Conservation (phyloP, 1,139 yeast genomes). For the Kodamaea fungicola region DNA sequence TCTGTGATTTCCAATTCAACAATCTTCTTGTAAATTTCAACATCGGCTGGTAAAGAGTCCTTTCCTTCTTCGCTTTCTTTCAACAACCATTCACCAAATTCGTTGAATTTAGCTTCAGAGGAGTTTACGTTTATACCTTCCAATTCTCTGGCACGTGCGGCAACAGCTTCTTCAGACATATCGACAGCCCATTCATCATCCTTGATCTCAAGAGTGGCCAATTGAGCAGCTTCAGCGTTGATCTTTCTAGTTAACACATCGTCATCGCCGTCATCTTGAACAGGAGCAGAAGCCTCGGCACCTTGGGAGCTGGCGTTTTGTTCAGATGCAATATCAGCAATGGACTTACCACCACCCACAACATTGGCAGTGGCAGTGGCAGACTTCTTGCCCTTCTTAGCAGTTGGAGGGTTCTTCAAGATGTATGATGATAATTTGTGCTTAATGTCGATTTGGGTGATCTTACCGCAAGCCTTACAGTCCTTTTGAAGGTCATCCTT, state of each 20-base stretch:
- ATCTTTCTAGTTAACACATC: conserved; percentile 77
- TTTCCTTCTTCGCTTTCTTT: conserved; percentile 50
- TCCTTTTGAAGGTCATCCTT: conserved; percentile 81
- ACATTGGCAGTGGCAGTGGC: conserved; percentile 92
- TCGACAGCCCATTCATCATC: conserved; percentile 99
- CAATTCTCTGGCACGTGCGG: conserved; percentile 84
- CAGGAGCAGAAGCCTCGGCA: conserved; percentile 16
- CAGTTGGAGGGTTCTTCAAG: conserved; percentile 84
- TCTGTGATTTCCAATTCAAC: conserved; percentile 71
- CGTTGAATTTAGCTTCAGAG: conserved; percentile 53
- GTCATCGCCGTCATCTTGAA: conserved; percentile 56
- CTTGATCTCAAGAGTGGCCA: conserved; percentile 59
- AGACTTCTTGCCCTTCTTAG: conserved; percentile 58
- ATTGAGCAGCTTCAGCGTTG: conserved; percentile 78
- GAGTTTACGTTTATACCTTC: conserved; percentile 54
- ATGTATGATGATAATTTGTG: conserved; percentile 85
- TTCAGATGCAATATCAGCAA: conserved; percentile 70
- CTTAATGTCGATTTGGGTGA: conserved; percentile 79
- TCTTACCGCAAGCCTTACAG: conserved; percentile 98
- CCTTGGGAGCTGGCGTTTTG: conserved; percentile 34
- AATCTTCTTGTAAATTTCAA: conserved; percentile 89
- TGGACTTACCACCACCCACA: conserved; percentile 83
- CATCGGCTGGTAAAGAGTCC: conserved; percentile 68
- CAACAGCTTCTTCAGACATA: conserved; percentile 94
- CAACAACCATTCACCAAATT: conserved; percentile 89